phyloP scores from a whole-genome alignment of 371 early-diverging fungal species.

The Mortierella sp. region DNA sequence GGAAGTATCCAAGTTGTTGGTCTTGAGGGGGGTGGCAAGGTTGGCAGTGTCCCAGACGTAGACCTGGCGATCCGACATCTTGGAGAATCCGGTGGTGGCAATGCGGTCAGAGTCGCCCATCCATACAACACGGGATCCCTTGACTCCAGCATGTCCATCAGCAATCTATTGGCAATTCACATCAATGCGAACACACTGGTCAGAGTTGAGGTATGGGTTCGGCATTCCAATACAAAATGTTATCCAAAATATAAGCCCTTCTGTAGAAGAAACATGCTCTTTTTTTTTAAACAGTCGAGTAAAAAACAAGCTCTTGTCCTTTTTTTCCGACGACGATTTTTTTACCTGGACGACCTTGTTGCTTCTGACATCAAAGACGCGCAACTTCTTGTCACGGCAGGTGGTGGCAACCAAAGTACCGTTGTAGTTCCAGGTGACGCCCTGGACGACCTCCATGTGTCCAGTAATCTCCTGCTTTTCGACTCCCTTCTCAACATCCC shows the following conservation, averaged over 20 bases:
- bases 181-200: neutral
- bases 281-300: neutral
- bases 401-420: constrained; percentile 92
- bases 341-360: constrained; percentile 81
- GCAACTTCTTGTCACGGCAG: constrained; percentile 96
- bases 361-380: constrained; percentile 93
- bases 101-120: constrained; percentile 88
- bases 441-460: constrained; percentile 93
- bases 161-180: constrained; percentile 64
- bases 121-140: constrained; percentile 96
- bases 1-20: constrained; percentile 89
- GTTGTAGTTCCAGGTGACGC: constrained; percentile 90
- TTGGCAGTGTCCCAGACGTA: constrained; percentile 88
- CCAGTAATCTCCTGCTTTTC: constrained; percentile 92
- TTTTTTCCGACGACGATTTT: neutral
- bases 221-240: too few relatives aligned
- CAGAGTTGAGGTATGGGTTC: too few relatives aligned
- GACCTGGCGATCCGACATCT: constrained; percentile 93
- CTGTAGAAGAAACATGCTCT: too few relatives aligned
- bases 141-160: constrained; percentile 94
- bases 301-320: neutral
- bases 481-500: constrained; percentile 96
- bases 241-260: too few relatives aligned
- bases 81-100: constrained; percentile 95
- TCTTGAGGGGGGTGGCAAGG: constrained; percentile 84